Base-by-base conservation (phyloP, 768 basidiomycete genomes). In the Lentinula boryana region DNA sequence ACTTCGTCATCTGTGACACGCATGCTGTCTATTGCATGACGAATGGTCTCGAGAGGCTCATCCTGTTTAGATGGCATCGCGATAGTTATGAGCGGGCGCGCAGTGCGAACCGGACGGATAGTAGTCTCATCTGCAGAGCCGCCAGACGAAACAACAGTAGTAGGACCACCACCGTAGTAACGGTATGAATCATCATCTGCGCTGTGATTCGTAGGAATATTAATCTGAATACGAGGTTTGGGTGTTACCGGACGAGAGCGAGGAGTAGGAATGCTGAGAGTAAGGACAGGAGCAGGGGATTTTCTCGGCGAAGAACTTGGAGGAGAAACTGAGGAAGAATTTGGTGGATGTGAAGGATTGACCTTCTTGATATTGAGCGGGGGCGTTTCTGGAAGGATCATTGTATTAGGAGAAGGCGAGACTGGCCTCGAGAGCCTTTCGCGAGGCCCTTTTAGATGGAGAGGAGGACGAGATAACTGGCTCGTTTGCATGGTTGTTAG, bases 121-220 rank as follows among this genome's bases (percentile, higher is more conserved):
- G 81, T 82, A 65, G 67, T 72, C 51, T 77, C 78, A 33, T 79
- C 79, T 49, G 63, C 66, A 62, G 66, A 64, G 27, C 67, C 72
- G 5, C 67, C 66, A 52, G 69, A 66, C 56, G 65, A 68, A 59
- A 68, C 60, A 67, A 59, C 58, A 46, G 67, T 56, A 5, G 65
- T 65, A 8, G 77, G 78, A 50, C 79, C 80, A 60, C 78, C 78
- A 61, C 77, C 77, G 64, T 81, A 81, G 54, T 71, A 74, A 56
- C 63, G 60, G 71, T 73, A 75, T 23, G 53, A 46, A 10, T 54
- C 35, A 2, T 52, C 51, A 35, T 52, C 68, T 18, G 46, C 62
- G 62, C 56, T 65, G 63, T 61, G 63, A 65, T 53, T 56, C 6
- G 60, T 44, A 18, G 74, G 72, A 63, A 77, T 76, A 35, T 59